Conservation (phyloP, 202 grass and related monocot genomes). For the Cymbopogon flexuosus region DNA sequence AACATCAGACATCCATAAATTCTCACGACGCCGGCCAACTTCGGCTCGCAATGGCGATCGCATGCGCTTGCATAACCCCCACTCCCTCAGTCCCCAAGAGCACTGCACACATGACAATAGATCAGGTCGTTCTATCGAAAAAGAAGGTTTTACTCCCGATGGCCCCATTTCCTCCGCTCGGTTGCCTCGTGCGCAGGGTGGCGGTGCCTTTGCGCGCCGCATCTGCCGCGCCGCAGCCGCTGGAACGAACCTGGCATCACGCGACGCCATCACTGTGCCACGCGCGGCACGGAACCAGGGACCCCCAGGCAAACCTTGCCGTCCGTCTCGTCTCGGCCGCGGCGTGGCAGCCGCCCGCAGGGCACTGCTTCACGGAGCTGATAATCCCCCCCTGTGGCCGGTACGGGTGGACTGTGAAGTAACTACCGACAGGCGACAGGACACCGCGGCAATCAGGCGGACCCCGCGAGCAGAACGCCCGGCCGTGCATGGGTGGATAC, state of each 20-base stretch:
- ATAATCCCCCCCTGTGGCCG: too few relatives aligned
- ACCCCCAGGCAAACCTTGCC: too few relatives aligned
- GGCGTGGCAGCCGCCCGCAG: background rate
- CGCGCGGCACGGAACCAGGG: too few relatives aligned
- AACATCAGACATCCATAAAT: constrained; percentile 9
- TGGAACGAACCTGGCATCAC: constrained; percentile 7
- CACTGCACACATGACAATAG: background rate
- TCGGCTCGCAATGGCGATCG: constrained; percentile 19
- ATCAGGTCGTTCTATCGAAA: background rate
- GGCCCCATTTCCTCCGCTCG: background rate
- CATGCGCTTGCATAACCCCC: background rate
- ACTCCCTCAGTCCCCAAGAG: background rate
- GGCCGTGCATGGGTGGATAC: background rate
- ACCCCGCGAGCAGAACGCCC: too few relatives aligned
- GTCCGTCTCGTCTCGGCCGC: too few relatives aligned
- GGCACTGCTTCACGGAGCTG: too few relatives aligned
- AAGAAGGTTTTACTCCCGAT: background rate
- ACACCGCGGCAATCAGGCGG: too few relatives aligned
- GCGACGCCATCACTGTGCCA: constrained; percentile 15
- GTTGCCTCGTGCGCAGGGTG: constrained; percentile 38
- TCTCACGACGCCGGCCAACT: background rate
- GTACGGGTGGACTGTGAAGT: too few relatives aligned
- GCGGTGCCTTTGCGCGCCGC: constrained; percentile 3
- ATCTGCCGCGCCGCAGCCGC: constrained; percentile 24
- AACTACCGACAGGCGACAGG: too few relatives aligned